Percentiles rank a stretch among this genome's conserved stretches.
These are phyloP conservation scores for Penicillium sp. DNA, from an alignment of 2,329 filamentous ascomycete species.

Conservation along the genomic window DNA sequence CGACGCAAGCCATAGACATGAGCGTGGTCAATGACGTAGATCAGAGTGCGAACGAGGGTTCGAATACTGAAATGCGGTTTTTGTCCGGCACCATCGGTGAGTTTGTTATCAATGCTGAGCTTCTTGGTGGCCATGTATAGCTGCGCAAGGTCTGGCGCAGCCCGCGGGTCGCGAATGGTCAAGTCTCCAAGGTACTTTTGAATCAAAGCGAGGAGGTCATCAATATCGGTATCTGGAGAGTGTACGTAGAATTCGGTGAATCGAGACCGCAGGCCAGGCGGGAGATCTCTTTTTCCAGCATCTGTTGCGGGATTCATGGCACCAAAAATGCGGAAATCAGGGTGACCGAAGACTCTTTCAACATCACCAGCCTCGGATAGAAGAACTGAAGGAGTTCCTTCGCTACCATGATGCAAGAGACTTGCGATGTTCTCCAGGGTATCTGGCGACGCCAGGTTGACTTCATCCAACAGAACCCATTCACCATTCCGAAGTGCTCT, in stretches of 20 bases:
- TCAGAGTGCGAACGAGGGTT: conserved; percentile 85
- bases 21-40: conserved; percentile 82
- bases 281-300: conserved; percentile 91
- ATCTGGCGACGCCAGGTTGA: conserved; percentile 92
- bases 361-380: conserved; percentile 93
- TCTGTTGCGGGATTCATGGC: conserved; percentile 99
- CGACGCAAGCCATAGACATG: conserved; percentile 81
- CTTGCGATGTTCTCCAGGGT: conserved; percentile 93
- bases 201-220: conserved; percentile 85
- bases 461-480: conserved; percentile 96
- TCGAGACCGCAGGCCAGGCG: conserved; percentile 80
- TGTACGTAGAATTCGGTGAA: conserved; percentile 96
- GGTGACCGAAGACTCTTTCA: conserved; percentile 83
- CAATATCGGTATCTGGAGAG: conserved; percentile 81
- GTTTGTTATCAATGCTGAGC: conserved; percentile 73
- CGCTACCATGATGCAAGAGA: conserved; percentile 71
- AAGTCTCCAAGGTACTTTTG: conserved; percentile 79
- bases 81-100: conserved; percentile 94
- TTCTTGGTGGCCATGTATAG: conserved; percentile 87
- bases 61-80: conserved; percentile 96
- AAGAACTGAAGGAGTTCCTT: conserved; percentile 75
- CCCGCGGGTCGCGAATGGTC: conserved; percentile 69
- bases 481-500: conserved; percentile 95
- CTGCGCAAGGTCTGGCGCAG: conserved; percentile 76
- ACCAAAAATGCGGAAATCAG: conserved; percentile 92